Conservation (phyloP, 2,329 filamentous ascomycete species). For the Fusarium oxysporum region DNA sequence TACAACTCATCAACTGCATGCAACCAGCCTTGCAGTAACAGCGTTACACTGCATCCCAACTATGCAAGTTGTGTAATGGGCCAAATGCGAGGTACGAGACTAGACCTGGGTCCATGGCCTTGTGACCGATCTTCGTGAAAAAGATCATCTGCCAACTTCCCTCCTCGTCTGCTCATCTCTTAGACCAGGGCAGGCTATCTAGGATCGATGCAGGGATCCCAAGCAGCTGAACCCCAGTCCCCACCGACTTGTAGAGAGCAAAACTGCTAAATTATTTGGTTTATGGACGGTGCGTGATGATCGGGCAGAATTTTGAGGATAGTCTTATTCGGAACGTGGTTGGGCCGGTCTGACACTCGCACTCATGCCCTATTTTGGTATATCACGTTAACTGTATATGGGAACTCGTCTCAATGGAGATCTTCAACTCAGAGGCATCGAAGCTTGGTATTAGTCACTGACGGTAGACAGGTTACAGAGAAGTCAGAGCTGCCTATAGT, state of each 20-base stretch:
- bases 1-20: not conserved
- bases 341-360: conserved; percentile 43
- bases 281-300: conserved; percentile 3
- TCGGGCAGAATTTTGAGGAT: not conserved
- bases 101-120: conserved; percentile 5
- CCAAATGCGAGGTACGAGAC: conserved; percentile 9
- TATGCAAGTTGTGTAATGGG: not conserved
- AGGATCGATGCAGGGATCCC: conserved; percentile 32
- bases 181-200: conserved; percentile 13
- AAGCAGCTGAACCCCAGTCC: conserved; percentile 35
- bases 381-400: not conserved
- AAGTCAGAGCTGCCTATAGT: not conserved
- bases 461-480: not conserved
- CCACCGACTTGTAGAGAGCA: conserved; percentile 21
- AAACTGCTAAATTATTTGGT: conserved; percentile 1
- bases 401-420: not conserved
- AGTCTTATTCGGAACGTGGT: conserved; percentile 29
- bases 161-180: conserved; percentile 25
- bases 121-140: conserved; percentile 26
- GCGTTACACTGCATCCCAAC: conserved; percentile 8
- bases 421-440: not conserved
- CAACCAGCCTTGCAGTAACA: conserved; percentile 17
- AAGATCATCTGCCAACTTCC: conserved; percentile 38
- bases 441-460: not conserved
- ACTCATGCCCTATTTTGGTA: conserved; percentile 26